Evolutionary conservation across 2,329 filamentous ascomycete species (phyloP), one percentile per base, ranked within the genome.

Genomic region (Phialemonium atrogriseum): DNA sequence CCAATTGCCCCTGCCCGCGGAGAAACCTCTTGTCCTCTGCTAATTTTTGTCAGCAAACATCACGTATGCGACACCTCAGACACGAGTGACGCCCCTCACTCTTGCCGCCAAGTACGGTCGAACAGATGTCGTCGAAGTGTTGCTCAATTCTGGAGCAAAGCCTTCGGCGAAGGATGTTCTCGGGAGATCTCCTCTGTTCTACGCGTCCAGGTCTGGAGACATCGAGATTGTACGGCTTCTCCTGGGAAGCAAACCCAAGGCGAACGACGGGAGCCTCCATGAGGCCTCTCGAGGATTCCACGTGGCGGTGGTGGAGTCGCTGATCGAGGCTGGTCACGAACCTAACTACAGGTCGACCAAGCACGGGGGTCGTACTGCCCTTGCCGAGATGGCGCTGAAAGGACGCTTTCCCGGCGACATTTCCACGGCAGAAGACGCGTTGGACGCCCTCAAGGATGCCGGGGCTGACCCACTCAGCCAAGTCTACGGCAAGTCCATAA

Each of bases 251-350:
- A 47, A 43, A 4, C 41, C 42, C 7, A 35, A 35, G 4, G 21
- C 36, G 10, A 54, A 55, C 28, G 51, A 56, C 21, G 51, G 52
- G 5, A 55, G 51, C 34, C 45, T 54, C 5, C 49, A 54, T 30
- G 51, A 54, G 36, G 52, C 51, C 1, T 42, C 49, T 5, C 42
- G 49, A 7, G 36, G 44, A 14, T 49, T 55, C 16, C 48, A 54
- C 16, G 27, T 36, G 4, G 35, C 43, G 11, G 40, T 42, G 6
- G 45, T 52, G 27, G 35, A 38, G 16, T 38, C 53, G 4, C 44
- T 54, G 10, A 41, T 50, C 10, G 37, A 41, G 5, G 37, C 35
- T 2, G 43, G 46, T 6, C 48, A 54, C 22, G 44, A 50, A 20
- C 32, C 46, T 5, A 45, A 51, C 30, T 52, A 47, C 35, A 32